Evolutionary conservation across 1,284 basidiomycete genomes (phyloP), one percentile per base, ranked within the genome.

Genomic region (Pholiota adiposa): DNA sequence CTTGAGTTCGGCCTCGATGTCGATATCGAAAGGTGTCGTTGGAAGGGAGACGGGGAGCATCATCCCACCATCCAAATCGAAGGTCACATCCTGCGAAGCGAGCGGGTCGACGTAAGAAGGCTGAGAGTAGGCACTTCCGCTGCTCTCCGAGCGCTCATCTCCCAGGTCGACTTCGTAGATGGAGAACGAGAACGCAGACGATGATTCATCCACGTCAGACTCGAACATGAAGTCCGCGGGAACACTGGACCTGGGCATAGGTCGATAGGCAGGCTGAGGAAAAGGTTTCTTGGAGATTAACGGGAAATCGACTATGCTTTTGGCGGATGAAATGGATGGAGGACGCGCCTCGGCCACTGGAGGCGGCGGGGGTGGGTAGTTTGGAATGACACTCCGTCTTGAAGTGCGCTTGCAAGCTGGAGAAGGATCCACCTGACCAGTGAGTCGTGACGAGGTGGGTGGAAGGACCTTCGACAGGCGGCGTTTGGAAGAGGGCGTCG

Each of bases 21-120:
- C 78, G 29, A 77, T 65, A 56, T 79, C 76, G 33, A 77, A 67
- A 7, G 78, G 79, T 1, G 76, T 73, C 2, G 63, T 69, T 0
- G 78, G 78, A 4, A 79, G 56, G 16, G 77, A 77, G 11, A 77
- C 70, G 5, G 75, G 75, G 3, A 76, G 69, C 63, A 74, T 71
- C 62, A 75, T 68, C 2, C 69, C 64, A 43, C 66, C 65, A 49
- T 77, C 75, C 48, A 72, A 36, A n/a, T 76, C 74, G 25, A 78
- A 75, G 25, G 70, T 65, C 50, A 73, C 62, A 5, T 74, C 73
- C 21, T 73, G 73, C 23, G 67, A 64, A 19, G 66, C 64, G 52
- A 75, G 68, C 31, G 72, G 68, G 41, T 72, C 67, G 51, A 65
- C 67, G 51, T 64, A 62, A 0, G 70, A 72, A 16, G 64, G 61